Conservation (phyloP, 192 early-diverging fungal genomes). For the Backusella sp. region DNA sequence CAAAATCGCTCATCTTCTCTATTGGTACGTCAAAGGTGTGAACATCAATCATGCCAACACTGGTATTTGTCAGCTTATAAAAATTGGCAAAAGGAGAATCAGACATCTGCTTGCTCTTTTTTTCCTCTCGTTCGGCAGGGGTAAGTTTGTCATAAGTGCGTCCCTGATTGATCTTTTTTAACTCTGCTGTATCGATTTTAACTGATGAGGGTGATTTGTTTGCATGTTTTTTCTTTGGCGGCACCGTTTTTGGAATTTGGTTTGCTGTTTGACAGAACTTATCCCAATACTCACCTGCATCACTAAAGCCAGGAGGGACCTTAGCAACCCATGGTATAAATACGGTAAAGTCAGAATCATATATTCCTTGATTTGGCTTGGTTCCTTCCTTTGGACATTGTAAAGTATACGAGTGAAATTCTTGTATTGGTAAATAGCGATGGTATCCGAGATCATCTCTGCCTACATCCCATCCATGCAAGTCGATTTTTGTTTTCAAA, state of each 20-base stretch:
- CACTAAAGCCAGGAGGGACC: conserved; percentile 20
- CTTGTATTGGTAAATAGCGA: conserved; percentile 32
- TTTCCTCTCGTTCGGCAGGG: not conserved
- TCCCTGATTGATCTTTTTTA: conserved; percentile 17
- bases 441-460: conserved; percentile 37
- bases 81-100: conserved; percentile 18
- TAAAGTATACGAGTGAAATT: conserved; percentile 26
- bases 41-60: conserved; percentile 31
- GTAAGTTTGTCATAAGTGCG: conserved; percentile 20
- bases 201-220: conserved; percentile 18
- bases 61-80: conserved; percentile 7
- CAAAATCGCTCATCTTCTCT: conserved; percentile 17
- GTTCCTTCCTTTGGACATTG: conserved; percentile 33
- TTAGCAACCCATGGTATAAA: conserved; percentile 33
- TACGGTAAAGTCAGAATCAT: conserved; percentile 26
- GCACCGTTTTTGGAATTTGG: not conserved
- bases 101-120: not conserved
- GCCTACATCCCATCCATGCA: conserved; percentile 38
- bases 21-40: conserved; percentile 23
- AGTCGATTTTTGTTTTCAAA: conserved; percentile 34
- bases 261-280: conserved; percentile 22
- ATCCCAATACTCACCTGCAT: conserved; percentile 26
- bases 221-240: not conserved
- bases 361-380: conserved; percentile 9
- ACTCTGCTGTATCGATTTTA: conserved; percentile 8